A percentile compares a stretch with the other conserved stretches of the same genome.
These are phyloP conservation scores for Tagetes patula DNA, from an alignment of 129 eudicot genomes.

Conservation along the genomic window DNA sequence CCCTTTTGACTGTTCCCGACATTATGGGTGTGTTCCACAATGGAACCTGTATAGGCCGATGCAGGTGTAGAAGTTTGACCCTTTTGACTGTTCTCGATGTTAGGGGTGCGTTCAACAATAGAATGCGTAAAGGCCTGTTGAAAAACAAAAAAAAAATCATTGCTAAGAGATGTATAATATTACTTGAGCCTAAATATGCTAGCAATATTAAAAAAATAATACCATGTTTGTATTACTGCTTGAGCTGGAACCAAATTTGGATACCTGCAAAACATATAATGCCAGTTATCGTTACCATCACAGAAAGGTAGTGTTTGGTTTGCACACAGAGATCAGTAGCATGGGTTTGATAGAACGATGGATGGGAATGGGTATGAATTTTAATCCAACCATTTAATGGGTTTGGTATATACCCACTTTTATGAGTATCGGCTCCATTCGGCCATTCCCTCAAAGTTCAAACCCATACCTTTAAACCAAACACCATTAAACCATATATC, in stretches of 20 bases:
- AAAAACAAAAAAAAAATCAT: not conserved
- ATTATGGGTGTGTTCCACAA: slow-evolving; percentile 61
- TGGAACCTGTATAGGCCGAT: slow-evolving; percentile 79
- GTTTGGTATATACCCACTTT: not conserved
- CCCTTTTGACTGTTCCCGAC: slow-evolving; percentile 36
- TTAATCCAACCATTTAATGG: not conserved
- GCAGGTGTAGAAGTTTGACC: slow-evolving; percentile 35
- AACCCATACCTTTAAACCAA: not conserved
- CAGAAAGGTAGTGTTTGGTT: not conserved
- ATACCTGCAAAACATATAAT: slow-evolving; percentile 28
- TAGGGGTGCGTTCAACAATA: slow-evolving; percentile 62
- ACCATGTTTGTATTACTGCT: slow-evolving; percentile 43
- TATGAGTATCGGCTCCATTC: not conserved
- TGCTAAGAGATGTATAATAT: not conserved
- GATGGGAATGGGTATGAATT: not conserved
- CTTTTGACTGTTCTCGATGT: slow-evolving; percentile 34
- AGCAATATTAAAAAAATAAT: slow-evolving; percentile 25
- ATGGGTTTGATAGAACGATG: not conserved
- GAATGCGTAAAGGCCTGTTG: slow-evolving; percentile 61
- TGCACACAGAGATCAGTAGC: not conserved
- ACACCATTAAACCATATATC: not conserved
- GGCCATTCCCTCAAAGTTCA: not conserved
- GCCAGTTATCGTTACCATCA: not conserved
- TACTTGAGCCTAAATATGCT: not conserved
- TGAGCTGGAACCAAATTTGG: slow-evolving; percentile 17